These are phyloP conservation scores for Coprinopsis sp. DNA, from an alignment of 768 basidiomycete species.

Conservation along the genomic window DNA sequence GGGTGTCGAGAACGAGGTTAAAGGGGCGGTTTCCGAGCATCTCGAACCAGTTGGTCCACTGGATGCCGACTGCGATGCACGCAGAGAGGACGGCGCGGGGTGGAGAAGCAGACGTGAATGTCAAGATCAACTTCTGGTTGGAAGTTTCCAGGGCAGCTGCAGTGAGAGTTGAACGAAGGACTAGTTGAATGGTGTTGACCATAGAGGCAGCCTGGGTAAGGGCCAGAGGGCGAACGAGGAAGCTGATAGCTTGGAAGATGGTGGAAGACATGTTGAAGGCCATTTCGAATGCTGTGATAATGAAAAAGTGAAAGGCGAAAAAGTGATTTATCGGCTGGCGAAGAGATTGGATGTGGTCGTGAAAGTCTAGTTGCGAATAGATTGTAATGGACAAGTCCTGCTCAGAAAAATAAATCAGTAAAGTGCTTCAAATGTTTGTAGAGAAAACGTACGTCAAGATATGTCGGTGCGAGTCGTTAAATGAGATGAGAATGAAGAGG, in stretches of 20 bases:
- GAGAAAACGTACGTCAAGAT: slow-evolving; percentile 6
- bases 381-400: slow-evolving; percentile 2
- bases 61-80: slow-evolving; percentile 28
- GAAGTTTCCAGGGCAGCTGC: slow-evolving; percentile 16
- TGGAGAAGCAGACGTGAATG: slow-evolving; percentile 24
- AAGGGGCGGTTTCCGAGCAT: slow-evolving; percentile 31
- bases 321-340: slow-evolving; percentile 6
- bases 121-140: slow-evolving; percentile 20
- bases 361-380: background rate
- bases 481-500: background rate
- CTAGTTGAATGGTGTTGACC: slow-evolving; percentile 22
- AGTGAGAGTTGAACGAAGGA: slow-evolving; percentile 28
- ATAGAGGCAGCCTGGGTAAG: slow-evolving; percentile 19
- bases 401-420: background rate
- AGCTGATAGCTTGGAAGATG: slow-evolving; percentile 29
- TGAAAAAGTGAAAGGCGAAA: background rate
- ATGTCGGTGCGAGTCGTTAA: background rate
- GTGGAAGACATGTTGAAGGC: slow-evolving; percentile 16
- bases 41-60: slow-evolving; percentile 34
- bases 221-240: slow-evolving; percentile 34
- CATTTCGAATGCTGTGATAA: slow-evolving; percentile 1
- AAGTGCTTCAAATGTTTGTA: too few relatives aligned
- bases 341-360: background rate
- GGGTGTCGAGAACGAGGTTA: slow-evolving; percentile 28
- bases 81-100: slow-evolving; percentile 33